Base-by-base conservation (phyloP, 75 land plant species). In the Cunninghamia lanceolata region DNA sequence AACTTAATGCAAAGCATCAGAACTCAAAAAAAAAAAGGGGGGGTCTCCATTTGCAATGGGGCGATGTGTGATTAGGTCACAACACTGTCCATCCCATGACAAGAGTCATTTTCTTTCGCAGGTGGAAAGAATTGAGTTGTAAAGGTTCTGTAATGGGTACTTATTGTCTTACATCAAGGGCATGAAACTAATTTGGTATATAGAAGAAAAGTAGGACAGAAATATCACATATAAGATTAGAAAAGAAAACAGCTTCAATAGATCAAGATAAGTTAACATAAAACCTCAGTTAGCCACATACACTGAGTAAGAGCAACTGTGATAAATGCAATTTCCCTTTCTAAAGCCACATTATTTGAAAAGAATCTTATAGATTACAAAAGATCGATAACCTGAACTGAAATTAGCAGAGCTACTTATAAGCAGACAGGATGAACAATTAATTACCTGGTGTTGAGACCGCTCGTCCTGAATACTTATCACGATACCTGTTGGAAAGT, bases 401-500 rank as follows among this genome's bases (percentile, higher is more conserved):
- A 83, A 45, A 43, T 25, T 59, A 43, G 36, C 36, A 54, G 5
- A 85, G 52, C 68, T 63, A 63, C 68, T 21, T 40, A 25, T 7
- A n/a, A 87, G 56, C 13, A 40, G 39, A 88, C 10, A 50, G 15
- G 42, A 45, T 47, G 40, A 14, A 35, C 7, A 53, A 39, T 84
- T 88, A 68, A 39, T 84, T 88, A 95, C 96, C 94, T 84, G 90
- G 86, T 98, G 99, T 80, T 98, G 99, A 39, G 99, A 98, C 14
- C 99, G 91, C 87, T 98, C 99, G 86, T 96, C 99, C 87, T 98
- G 99, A 84, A 96, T 96, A 34, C 97, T 87, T 19, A 96, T 90
- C 9, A 91, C 89, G 32, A 94, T 88, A 73, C 97, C 97, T 35
- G 95, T 81, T 77, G 99, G 98, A 76, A 96, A 83, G 86, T 98